phyloP scores from a whole-genome alignment of 768 basidiomycete species.

The Boletales sp. region DNA sequence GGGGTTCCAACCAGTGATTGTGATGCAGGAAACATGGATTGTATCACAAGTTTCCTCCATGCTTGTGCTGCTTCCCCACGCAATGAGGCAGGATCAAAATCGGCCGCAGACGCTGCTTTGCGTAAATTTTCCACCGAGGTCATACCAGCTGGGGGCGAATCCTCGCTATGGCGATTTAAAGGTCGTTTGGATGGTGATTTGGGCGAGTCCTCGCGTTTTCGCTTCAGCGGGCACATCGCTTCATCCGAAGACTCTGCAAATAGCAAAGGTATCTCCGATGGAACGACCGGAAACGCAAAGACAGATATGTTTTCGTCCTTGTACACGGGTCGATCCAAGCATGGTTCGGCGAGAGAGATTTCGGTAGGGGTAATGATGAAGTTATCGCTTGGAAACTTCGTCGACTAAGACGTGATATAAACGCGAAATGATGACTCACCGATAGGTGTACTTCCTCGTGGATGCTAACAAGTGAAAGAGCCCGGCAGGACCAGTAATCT shows the following conservation, averaged over 20 bases:
- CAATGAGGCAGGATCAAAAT: constrained; percentile 33
- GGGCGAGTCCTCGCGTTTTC: constrained; percentile 43
- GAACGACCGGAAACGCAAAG: constrained; percentile 54
- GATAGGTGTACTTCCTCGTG: constrained; percentile 61
- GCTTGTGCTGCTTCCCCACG: constrained; percentile 45
- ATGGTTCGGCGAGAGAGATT: constrained; percentile 28
- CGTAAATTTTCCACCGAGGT: constrained; percentile 8
- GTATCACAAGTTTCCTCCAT: constrained; percentile 51
- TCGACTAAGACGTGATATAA: not conserved
- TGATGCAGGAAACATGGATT: constrained; percentile 60
- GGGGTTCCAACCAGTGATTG: constrained; percentile 3
- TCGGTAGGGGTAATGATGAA: constrained; percentile 47
- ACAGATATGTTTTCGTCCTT: constrained; percentile 62
- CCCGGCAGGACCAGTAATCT: constrained; percentile 71
- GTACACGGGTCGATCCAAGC: constrained; percentile 43
- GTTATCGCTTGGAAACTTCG: constrained; percentile 42
- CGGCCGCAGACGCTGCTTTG: constrained; percentile 18
- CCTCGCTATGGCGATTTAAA: not conserved
- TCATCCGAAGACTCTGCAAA: not conserved
- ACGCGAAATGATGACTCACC: constrained; percentile 39
- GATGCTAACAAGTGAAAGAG: constrained; percentile 67
- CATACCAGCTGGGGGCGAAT: not conserved
- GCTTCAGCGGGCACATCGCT: constrained; percentile 26
- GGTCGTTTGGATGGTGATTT: constrained; percentile 36
- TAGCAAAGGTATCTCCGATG: constrained; percentile 5